These are phyloP conservation scores for Fusarium sp. DNA, from an alignment of 2,329 filamentous ascomycete species.

Conservation along the genomic window DNA sequence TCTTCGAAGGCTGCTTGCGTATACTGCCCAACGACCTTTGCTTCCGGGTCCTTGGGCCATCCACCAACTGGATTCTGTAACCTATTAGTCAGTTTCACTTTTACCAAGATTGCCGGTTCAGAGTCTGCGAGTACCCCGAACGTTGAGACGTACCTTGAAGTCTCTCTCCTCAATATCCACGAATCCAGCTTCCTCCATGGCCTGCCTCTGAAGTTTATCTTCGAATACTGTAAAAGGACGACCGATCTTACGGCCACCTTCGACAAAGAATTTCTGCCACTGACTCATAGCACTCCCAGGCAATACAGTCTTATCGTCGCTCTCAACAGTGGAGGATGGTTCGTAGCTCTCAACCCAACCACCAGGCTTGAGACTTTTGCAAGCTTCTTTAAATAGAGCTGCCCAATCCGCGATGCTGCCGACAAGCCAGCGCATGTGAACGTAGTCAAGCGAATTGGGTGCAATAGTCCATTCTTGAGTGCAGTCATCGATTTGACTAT, in stretches of 20 bases:
- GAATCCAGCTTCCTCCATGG: slow-evolving; percentile 2
- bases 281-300: background rate
- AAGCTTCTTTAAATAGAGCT: background rate
- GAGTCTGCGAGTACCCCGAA: background rate
- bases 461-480: slow-evolving; percentile 1
- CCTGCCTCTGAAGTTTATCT: background rate
- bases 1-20: slow-evolving; percentile 4
- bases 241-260: slow-evolving; percentile 5
- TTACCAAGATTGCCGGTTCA: background rate
- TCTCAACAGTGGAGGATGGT: background rate
- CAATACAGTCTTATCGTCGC: background rate
- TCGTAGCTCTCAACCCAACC: slow-evolving; percentile 20
- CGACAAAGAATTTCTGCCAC: slow-evolving; percentile 15
- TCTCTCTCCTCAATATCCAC: background rate
- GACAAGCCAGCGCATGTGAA: slow-evolving; percentile 14
- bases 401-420: background rate
- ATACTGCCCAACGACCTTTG: background rate
- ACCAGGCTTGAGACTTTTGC: background rate
- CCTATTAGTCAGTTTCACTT: background rate
- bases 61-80: slow-evolving; percentile 12
- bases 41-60: slow-evolving; percentile 1
- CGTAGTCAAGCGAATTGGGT: background rate
- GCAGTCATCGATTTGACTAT: slow-evolving; percentile 13
- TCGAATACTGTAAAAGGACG: background rate
- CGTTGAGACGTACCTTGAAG: background rate